Percentiles rank a stretch among this genome's conserved stretches.
These are phyloP conservation scores for Paraurostyla sp. DNA, from an alignment of 73 alveolate species.

Conservation along the genomic window DNA sequence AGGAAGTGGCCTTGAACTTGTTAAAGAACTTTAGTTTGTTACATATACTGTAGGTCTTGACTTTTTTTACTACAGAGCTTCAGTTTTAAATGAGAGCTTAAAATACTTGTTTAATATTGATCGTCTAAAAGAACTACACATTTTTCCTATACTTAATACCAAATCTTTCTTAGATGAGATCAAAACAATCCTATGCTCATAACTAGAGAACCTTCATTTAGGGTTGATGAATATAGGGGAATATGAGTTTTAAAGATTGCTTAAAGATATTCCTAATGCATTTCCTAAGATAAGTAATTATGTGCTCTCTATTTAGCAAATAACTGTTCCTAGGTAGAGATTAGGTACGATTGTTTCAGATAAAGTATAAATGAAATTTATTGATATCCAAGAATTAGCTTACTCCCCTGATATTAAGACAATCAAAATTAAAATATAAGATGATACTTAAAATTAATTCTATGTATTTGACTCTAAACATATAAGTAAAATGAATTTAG, in stretches of 20 bases:
- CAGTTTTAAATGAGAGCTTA: neutral
- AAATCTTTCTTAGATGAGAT: neutral
- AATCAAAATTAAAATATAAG: neutral
- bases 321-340: too few species aligned
- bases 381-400: neutral
- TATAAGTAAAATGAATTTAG: neutral
- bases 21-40: neutral
- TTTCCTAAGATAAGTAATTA: neutral
- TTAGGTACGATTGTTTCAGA: too few species aligned
- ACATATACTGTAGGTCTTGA: slow-evolving; percentile 5
- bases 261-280: neutral
- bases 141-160: neutral
- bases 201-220: neutral
- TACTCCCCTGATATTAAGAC: neutral
- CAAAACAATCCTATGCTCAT: neutral
- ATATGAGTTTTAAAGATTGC: neutral
- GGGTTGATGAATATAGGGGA: slow-evolving; percentile 13
- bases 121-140: neutral
- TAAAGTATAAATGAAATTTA: neutral
- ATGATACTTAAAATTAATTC: neutral
- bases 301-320: too few species aligned
- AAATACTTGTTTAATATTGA: neutral
- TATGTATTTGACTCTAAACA: neutral
- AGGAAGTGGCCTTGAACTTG: neutral
- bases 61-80: slow-evolving; percentile 15